These are phyloP conservation scores for Hypoxylon sp. DNA, from an alignment of 2,329 filamentous ascomycete species.

Conservation along the genomic window DNA sequence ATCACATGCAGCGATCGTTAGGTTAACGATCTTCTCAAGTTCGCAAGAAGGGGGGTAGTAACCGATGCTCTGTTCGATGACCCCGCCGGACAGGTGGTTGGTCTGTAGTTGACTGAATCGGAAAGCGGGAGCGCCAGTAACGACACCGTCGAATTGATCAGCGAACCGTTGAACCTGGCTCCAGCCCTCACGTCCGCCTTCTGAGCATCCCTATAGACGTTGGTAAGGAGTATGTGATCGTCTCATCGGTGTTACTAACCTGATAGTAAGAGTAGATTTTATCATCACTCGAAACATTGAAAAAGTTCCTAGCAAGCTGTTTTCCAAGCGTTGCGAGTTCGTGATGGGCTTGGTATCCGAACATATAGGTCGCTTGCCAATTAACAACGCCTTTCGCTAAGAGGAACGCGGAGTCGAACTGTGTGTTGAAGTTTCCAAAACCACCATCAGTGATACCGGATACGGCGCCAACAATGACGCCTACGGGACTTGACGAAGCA, in stretches of 20 bases:
- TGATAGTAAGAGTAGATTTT: constrained; percentile 59
- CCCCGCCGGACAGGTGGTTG: constrained; percentile 51
- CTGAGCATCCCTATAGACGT: constrained; percentile 65
- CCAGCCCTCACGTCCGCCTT: constrained; percentile 59
- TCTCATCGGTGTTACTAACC: no score
- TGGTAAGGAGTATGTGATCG: no score
- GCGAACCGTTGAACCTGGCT: constrained; percentile 61
- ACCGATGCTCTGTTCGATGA: constrained; percentile 50
- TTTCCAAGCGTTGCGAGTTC: constrained; percentile 54
- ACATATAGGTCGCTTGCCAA: constrained; percentile 49
- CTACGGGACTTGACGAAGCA: constrained; percentile 43
- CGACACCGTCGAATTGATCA: constrained; percentile 56
- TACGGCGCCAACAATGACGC: constrained; percentile 53
- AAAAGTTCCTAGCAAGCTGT: constrained; percentile 53
- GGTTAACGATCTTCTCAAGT: constrained; percentile 58
- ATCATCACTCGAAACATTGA: constrained; percentile 42
- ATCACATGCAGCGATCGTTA: constrained; percentile 64
- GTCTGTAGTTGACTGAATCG: constrained; percentile 56
- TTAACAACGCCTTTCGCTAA: constrained; percentile 52
- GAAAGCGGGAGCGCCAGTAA: constrained; percentile 57
- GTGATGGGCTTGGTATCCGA: constrained; percentile 50
- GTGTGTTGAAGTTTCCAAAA: constrained; percentile 56
- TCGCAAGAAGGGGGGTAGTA: constrained; percentile 56
- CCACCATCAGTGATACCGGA: constrained; percentile 60
- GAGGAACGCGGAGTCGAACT: constrained; percentile 50